A percentile compares a stretch with the other conserved stretches of the same genome.
phyloP scores from a whole-genome alignment of 2,329 filamentous ascomycete genomes.

The Onygena corvina region DNA sequence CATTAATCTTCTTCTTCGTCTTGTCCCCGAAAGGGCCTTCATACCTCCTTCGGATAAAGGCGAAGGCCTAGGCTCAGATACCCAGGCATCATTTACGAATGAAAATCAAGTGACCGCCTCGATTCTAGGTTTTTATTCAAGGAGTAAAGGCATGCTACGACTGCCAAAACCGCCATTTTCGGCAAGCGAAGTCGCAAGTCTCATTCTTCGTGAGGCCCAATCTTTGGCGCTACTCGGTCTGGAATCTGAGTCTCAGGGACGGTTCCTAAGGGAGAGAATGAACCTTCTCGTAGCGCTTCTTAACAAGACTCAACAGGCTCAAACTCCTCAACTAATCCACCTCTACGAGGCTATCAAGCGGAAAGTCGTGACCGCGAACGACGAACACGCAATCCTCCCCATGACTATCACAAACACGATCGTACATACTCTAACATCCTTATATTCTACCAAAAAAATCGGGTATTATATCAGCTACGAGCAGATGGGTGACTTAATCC shows the following conservation, averaged over 20 bases:
- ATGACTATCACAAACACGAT: slow-evolving; percentile 30
- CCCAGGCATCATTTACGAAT: slow-evolving; percentile 13
- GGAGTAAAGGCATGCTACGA: slow-evolving; percentile 59
- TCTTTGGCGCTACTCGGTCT: slow-evolving; percentile 27
- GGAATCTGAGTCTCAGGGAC: slow-evolving; percentile 18
- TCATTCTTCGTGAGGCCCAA: slow-evolving; percentile 51
- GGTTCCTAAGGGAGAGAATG: slow-evolving; percentile 46
- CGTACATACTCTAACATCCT: slow-evolving; percentile 39
- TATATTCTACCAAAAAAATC: slow-evolving; percentile 28
- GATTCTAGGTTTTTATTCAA: slow-evolving; percentile 55
- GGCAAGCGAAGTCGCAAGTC: slow-evolving; percentile 44
- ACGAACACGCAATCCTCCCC: slow-evolving; percentile 20
- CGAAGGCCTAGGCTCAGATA: not conserved
- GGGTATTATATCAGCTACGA: slow-evolving; percentile 31
- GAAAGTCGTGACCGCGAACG: slow-evolving; percentile 16
- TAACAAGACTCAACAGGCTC: slow-evolving; percentile 30
- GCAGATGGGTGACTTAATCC: slow-evolving; percentile 50
- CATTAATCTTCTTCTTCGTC: slow-evolving; percentile 46
- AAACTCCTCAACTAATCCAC: slow-evolving; percentile 24
- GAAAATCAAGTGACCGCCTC: slow-evolving; percentile 43
- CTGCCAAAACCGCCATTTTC: slow-evolving; percentile 49
- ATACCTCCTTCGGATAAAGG: not conserved
- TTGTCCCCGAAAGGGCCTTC: slow-evolving; percentile 55
- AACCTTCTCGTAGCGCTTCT: slow-evolving; percentile 46
- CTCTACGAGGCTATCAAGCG: slow-evolving; percentile 27